Percentiles rank a stretch among this genome's conserved stretches.
phyloP scores from a whole-genome alignment of 2,329 filamentous ascomycete species.

The Lizonia empirigonia region DNA sequence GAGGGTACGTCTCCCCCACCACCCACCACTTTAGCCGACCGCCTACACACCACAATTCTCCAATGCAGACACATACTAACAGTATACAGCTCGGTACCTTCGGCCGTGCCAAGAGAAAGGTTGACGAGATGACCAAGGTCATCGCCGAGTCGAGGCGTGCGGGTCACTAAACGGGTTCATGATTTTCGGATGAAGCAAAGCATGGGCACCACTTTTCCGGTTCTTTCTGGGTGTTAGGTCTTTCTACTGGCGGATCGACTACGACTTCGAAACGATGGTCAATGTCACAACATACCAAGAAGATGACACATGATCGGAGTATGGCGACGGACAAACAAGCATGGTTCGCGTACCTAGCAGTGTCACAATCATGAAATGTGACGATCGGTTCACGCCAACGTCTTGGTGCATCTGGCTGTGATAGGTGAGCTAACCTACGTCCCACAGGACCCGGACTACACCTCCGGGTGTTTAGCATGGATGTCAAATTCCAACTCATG shows the following conservation, averaged over 20 bases:
- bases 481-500: slow-evolving; percentile 99
- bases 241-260: slow-evolving; percentile 42
- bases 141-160: slow-evolving; percentile 92
- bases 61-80: slow-evolving; percentile 34
- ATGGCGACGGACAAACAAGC: slow-evolving; percentile 38
- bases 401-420: slow-evolving; percentile 12
- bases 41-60: background rate
- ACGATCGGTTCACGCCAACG: slow-evolving; percentile 45
- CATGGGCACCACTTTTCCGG: slow-evolving; percentile 40
- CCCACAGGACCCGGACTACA: too few species aligned
- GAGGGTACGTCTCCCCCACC: slow-evolving; percentile 68
- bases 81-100: slow-evolving; percentile 85
- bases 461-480: slow-evolving; percentile 70
- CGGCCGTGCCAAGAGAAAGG: slow-evolving; percentile 98
- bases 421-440: slow-evolving; percentile 7
- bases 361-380: slow-evolving; percentile 47
- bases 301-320: slow-evolving; percentile 43
- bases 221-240: slow-evolving; percentile 46
- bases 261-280: slow-evolving; percentile 30
- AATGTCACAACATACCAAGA: slow-evolving; percentile 35
- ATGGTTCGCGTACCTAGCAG: slow-evolving; percentile 41
- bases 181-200: slow-evolving; percentile 32
- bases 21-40: slow-evolving; percentile 2
- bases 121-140: slow-evolving; percentile 97
- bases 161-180: slow-evolving; percentile 62